Evolutionary conservation across 2,329 filamentous ascomycete genomes (phyloP), one percentile per base, ranked within the genome.

Genomic region (Aspergillus oerlinghausenensis): DNA sequence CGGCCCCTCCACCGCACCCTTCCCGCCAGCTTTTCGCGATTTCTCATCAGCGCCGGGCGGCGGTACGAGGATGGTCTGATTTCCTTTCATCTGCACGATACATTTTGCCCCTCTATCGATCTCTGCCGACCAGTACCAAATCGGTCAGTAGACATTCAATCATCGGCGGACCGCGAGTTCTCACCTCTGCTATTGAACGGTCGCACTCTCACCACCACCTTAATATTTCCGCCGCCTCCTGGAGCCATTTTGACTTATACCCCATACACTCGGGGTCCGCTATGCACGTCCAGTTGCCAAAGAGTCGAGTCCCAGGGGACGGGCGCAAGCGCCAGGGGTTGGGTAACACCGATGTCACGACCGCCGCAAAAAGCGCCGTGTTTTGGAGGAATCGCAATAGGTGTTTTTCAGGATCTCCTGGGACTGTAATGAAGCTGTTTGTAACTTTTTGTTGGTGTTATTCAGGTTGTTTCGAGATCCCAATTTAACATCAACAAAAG

Each of bases 201-300:
- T 73, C 94, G 86, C 68, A 89, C 88, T 79, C 94, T 87, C 81
- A 99, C 94, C 82, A 99, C 94, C 80, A 99, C 94, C 87, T 99
- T 99, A 77, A 99, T 99, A 73, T 99, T 99, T 73, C 94, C 92
- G 78, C 89, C 92, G 70, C 90, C 90, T 67, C 84, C 82, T 67
- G 84, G 80, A 70, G 84, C 82, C 87, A 90, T 90, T 56, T 65
- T 75, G 64, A 47, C 60, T 60, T 63, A 66, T 70, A 55, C 67
- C 69, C 72, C 73, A 75, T 75, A 62, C 65, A 74, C 70, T 61
- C 59, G 59, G 56, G 53, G 29, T 21, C 51, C 26, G 60, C 65
- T 53, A 57, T 53, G 53, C 56, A 52, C 51, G 47, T 58, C 58
- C 54, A 55, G 52, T 54, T 61, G 48, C 55, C 53, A n/a, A 28